Evolutionary conservation across 1,284 basidiomycete species (phyloP).

Genomic region (Golubevia sp.): DNA sequence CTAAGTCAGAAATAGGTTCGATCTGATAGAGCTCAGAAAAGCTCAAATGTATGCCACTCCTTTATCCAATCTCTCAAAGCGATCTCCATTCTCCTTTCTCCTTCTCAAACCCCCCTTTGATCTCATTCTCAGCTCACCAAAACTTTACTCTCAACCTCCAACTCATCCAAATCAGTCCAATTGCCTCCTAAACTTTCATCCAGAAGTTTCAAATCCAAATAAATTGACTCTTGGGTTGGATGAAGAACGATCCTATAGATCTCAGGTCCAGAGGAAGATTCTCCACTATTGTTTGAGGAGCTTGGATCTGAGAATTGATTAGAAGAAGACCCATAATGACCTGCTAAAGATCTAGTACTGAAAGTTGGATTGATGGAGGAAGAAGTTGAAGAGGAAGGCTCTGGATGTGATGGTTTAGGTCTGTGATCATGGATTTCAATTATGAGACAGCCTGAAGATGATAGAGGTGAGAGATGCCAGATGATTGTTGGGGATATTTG

Average conservation of each 20-base stretch:
- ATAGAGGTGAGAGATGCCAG: background rate
- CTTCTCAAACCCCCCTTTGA: too few species aligned
- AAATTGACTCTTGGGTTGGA: constrained; percentile 45
- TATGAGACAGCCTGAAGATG: constrained; percentile 33
- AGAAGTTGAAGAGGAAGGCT: background rate
- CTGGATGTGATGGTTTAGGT: constrained; percentile 13
- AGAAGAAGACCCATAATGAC: too few species aligned
- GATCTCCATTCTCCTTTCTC: too few species aligned
- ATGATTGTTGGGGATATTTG: background rate
- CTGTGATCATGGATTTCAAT: constrained; percentile 58
- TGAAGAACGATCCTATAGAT: constrained; percentile 51
- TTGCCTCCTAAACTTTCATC: constrained; percentile 36
- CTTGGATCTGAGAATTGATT: too few species aligned
- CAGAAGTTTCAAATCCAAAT: constrained; percentile 48
- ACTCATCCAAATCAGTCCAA: constrained; percentile 53
- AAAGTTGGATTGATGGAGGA: too few species aligned
- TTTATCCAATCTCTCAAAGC: too few species aligned
- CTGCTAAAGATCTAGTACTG: too few species aligned
- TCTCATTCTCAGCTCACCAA: constrained; percentile 24
- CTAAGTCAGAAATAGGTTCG: background rate
- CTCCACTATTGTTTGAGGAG: too few species aligned
- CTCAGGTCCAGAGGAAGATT: constrained; percentile 19
- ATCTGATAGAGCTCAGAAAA: background rate
- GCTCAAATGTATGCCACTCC: too few species aligned
- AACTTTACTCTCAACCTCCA: constrained; percentile 48